Conservation (phyloP, 345 rosid genomes). For the Gossypium herbaceum region DNA sequence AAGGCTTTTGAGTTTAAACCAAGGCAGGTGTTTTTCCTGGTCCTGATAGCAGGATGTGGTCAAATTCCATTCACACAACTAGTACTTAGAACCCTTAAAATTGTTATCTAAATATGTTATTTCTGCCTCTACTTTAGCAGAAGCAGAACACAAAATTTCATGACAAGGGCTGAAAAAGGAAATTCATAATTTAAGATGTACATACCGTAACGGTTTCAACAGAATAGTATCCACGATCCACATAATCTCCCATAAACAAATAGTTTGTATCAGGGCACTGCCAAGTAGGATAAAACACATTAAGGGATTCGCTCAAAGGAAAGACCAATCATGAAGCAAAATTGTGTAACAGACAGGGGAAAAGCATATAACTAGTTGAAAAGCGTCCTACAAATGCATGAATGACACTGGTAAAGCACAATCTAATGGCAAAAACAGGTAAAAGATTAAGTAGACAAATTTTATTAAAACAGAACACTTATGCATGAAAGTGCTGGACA, state of each 20-base stretch:
- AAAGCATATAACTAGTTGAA: not conserved
- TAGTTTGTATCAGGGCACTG: slow-evolving; percentile 99
- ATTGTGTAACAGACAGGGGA: not conserved
- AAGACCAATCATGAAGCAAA: not conserved
- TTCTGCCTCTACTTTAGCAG: slow-evolving; percentile 2
- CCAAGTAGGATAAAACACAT: slow-evolving; percentile 17
- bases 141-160: not conserved
- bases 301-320: not conserved
- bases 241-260: slow-evolving; percentile 98
- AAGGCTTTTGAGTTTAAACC: not conserved
- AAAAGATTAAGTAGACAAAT: not conserved
- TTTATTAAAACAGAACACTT: slow-evolving; percentile 3
- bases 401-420: not conserved
- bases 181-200: not conserved
- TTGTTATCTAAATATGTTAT: not conserved
- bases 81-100: not conserved
- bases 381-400: not conserved
- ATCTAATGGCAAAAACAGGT: not conserved
- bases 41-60: not conserved
- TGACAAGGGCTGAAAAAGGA: not conserved
- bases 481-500: not conserved
- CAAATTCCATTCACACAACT: not conserved
- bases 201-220: slow-evolving; percentile 92
- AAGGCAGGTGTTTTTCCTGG: not conserved
- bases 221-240: slow-evolving; percentile 97